Base-by-base conservation (phyloP, 305 asterid species). In the Fraxinus latifolia region DNA sequence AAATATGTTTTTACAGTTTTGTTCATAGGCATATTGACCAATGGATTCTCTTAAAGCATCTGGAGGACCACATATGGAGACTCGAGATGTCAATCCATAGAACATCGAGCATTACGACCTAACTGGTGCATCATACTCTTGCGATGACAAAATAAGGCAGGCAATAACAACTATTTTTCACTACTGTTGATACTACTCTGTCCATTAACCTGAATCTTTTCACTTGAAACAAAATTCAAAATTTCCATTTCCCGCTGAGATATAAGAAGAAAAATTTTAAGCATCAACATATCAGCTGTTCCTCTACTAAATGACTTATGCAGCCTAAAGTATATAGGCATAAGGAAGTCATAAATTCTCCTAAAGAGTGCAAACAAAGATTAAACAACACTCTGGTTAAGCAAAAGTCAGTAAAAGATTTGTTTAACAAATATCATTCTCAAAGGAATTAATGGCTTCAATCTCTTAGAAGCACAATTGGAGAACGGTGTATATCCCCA, bases 391-490 rank as follows among this genome's bases (percentile, higher is more conserved):
- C 62, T 4, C 77, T 42, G 71, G 37, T 27, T 27, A 68, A 74
- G 77, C 60, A 75, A 76, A 78, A 75, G 50, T 31, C 32, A 2
- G 25, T 71, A 6, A 36, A 62, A 32, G 74, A 65, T 58, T 53
- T n/a, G 14, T 55, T 17, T 55, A 23, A 78, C 55, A 58, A 17
- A 62, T 32, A 76, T 77, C 21, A 77, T 17, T 77, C 76, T 29
- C 74, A 29, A 15, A 39, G 27, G 79, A 50, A 58, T 73, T 21
- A 44, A 78, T 44, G 25, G 32, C 17, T 36, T 60, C 73, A 74
- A 62, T 33, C 19, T 39, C 65, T 21, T 55, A 53, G 82, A 80
- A 80, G 77, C 27, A 72, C 77, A 15, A 12, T 29, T 70, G 39
- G 42, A 15, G 75, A 29, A 70, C 0, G 5, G 74, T 67, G 74